Percentiles rank a stretch among this genome's conserved stretches.
Evolutionary conservation across 257 asterid genomes (phyloP).

Genomic region (Apocynum venetum): DNA sequence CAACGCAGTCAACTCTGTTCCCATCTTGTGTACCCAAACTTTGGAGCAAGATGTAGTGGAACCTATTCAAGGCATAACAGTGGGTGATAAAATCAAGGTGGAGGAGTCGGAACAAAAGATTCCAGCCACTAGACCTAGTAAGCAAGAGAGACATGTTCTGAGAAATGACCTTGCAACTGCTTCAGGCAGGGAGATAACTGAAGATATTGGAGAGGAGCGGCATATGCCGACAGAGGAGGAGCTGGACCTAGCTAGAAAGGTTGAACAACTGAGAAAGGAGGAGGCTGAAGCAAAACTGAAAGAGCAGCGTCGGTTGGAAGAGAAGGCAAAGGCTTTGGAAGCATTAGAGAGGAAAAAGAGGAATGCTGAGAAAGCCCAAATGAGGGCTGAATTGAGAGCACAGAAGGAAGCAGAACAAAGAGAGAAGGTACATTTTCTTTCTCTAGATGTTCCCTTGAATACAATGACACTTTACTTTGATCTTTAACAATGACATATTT

Average conservation of each 20-base stretch:
- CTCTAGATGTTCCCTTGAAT: neutral
- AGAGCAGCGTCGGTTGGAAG: slow-evolving; percentile 79
- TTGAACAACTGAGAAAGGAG: slow-evolving; percentile 47
- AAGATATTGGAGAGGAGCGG: slow-evolving; percentile 28
- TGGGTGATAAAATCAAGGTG: slow-evolving; percentile 14
- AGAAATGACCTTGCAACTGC: slow-evolving; percentile 29
- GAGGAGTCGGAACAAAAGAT: slow-evolving; percentile 33
- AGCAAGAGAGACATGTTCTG: slow-evolving; percentile 21
- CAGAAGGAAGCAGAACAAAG: slow-evolving; percentile 84
- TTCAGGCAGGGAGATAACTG: slow-evolving; percentile 23
- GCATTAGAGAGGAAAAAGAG: slow-evolving; percentile 91
- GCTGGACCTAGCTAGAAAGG: slow-evolving; percentile 53
- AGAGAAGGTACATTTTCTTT: slow-evolving; percentile 58
- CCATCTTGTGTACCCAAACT: slow-evolving; percentile 27
- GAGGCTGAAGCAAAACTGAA: slow-evolving; percentile 58
- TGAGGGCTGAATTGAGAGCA: slow-evolving; percentile 68
- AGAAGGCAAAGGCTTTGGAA: slow-evolving; percentile 68
- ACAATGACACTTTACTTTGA: neutral
- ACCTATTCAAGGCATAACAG: slow-evolving; percentile 16
- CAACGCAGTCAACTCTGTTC: slow-evolving; percentile 24
- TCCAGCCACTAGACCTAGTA: slow-evolving; percentile 20
- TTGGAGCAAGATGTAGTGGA: slow-evolving; percentile 29
- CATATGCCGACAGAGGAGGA: slow-evolving; percentile 47
- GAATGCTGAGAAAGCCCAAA: slow-evolving; percentile 65
- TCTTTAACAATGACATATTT: neutral